These are phyloP conservation scores for Nemania diffusa DNA, from an alignment of 2,329 filamentous ascomycete species.

Conservation along the genomic window DNA sequence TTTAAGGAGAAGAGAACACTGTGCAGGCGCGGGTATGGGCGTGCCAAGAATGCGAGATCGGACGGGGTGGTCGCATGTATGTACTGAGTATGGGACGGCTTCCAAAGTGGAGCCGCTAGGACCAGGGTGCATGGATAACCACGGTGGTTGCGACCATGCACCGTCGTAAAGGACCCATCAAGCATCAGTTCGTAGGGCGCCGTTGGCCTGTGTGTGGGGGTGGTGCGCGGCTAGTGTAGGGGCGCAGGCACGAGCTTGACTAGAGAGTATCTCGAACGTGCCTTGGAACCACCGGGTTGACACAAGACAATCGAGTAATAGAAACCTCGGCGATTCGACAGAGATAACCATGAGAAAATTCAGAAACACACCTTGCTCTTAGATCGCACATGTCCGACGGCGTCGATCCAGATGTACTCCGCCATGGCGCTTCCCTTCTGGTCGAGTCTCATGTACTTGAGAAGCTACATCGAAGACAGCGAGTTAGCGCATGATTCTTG, in stretches of 20 bases:
- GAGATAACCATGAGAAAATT: conserved; percentile 35
- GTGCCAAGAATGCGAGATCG: conserved; percentile 40
- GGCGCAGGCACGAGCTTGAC: conserved; percentile 25
- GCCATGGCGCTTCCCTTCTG: conserved; percentile 91
- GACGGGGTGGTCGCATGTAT: conserved; percentile 33
- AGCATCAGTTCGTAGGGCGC: conserved; percentile 17
- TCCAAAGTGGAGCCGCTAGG: conserved; percentile 5
- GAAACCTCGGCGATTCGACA: conserved; percentile 43
- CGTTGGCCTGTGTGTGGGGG: conserved; percentile 13
- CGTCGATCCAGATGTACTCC: conserved; percentile 97
- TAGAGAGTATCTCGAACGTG: conserved; percentile 20
- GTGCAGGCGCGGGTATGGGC: neutral
- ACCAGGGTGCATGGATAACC: neutral
- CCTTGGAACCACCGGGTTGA: conserved; percentile 19
- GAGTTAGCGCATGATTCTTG: conserved; percentile 34
- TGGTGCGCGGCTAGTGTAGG: conserved; percentile 17
- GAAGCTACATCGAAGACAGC: conserved; percentile 68
- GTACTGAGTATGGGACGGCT: conserved; percentile 1
- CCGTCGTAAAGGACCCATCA: neutral
- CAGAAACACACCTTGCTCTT: conserved; percentile 87
- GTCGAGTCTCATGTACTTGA: conserved; percentile 91
- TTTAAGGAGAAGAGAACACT: neutral
- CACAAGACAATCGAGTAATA: conserved; percentile 44
- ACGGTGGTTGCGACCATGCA: conserved; percentile 14
- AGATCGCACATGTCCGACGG: conserved; percentile 83